Evolutionary conservation across 169 alveolate species (phyloP).

Genomic region (Plasmodium sp.): DNA sequence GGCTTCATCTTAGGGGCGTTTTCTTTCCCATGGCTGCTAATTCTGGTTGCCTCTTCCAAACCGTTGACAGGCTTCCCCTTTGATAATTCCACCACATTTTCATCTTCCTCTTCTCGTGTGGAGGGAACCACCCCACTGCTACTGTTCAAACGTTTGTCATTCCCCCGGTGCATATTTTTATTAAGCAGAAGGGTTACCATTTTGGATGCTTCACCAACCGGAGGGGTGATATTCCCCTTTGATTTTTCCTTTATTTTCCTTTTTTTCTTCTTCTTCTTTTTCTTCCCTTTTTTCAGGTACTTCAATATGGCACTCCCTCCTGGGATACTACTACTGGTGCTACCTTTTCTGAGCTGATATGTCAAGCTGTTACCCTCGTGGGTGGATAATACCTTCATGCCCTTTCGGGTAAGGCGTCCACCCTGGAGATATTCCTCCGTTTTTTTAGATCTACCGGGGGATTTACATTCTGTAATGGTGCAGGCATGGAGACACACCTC

Average conservation of each 20-base stretch:
- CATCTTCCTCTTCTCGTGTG: background rate
- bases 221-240: background rate
- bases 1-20: background rate
- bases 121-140: background rate
- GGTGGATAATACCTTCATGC: background rate
- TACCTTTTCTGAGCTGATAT: background rate
- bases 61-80: background rate
- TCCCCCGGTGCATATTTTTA: background rate
- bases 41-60: background rate
- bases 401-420: background rate
- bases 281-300: background rate
- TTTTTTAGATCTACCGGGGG: background rate
- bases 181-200: background rate
- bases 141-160: background rate
- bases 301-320: slow-evolving; percentile 1
- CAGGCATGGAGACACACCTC: background rate
- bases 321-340: background rate
- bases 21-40: background rate
- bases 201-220: background rate
- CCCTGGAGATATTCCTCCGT: background rate
- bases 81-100: background rate
- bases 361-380: background rate
- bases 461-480: background rate
- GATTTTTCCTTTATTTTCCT: background rate
- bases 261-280: slow-evolving; percentile 13